Evolutionary conservation across 768 basidiomycete genomes (phyloP).

Genomic region (Terana coerulea): DNA sequence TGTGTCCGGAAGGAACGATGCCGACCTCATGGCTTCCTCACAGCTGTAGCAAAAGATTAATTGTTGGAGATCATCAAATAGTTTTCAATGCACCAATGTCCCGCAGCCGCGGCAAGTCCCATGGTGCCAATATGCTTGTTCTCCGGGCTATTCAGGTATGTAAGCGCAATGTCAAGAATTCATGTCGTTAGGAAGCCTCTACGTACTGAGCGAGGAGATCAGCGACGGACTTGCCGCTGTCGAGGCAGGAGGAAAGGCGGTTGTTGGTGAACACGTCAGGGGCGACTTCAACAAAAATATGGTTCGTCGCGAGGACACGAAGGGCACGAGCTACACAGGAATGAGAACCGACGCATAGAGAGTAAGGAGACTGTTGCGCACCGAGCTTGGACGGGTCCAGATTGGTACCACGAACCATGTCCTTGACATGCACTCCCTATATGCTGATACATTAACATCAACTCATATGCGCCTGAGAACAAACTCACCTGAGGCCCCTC

Average conservation of each 20-base stretch:
- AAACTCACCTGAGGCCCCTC: conserved; percentile 3
- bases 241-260: conserved; percentile 17
- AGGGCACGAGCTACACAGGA: conserved; percentile 23
- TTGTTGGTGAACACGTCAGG: conserved; percentile 29
- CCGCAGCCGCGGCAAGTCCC: background rate
- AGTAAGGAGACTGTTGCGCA: background rate
- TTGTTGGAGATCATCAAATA: too few relatives aligned
- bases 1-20: conserved; percentile 17
- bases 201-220: conserved; percentile 4
- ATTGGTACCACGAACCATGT: conserved; percentile 22
- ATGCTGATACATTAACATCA: background rate
- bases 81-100: conserved; percentile 17
- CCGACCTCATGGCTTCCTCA: conserved; percentile 13
- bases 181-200: background rate
- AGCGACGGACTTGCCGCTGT: conserved; percentile 13
- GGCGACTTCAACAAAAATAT: conserved; percentile 28
- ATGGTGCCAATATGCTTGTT: conserved; percentile 7
- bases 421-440: conserved; percentile 28
- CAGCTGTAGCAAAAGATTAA: conserved; percentile 13
- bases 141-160: background rate
- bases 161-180: background rate
- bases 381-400: conserved; percentile 23
- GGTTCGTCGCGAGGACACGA: conserved; percentile 25
- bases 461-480: background rate
- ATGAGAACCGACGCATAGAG: background rate